These are phyloP conservation scores for Strigomonas galati DNA, from an alignment of 208 protist species.

Conservation along the genomic window DNA sequence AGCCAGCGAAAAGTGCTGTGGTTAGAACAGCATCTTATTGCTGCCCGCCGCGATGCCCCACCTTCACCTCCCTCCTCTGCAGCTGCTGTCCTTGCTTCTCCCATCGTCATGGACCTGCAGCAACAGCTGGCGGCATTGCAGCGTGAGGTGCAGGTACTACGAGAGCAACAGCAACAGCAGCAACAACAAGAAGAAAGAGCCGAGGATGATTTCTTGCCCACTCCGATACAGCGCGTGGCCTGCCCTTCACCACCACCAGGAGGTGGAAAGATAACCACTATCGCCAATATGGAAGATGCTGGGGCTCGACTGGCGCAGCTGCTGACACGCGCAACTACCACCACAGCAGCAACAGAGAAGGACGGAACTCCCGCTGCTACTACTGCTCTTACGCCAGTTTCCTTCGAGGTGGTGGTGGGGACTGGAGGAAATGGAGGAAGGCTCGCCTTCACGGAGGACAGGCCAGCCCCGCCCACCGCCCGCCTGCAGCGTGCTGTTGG, in stretches of 20 bases:
- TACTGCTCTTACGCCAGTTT: background rate
- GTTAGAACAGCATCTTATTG: background rate
- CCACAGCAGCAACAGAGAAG: background rate
- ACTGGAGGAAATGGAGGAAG: background rate
- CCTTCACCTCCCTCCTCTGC: no score
- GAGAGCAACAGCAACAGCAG: no score
- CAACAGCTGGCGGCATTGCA: no score
- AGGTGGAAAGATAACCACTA: no score
- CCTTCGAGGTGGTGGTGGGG: conserved; percentile 5
- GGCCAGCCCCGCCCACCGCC: background rate
- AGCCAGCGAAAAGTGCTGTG: background rate
- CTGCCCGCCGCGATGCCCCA: background rate
- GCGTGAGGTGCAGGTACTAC: no score
- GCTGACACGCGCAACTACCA: background rate
- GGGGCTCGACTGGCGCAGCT: background rate
- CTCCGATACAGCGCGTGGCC: no score
- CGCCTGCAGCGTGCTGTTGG: background rate
- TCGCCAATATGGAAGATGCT: background rate
- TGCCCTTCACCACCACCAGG: no score
- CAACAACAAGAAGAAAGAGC: no score
- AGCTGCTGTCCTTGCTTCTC: no score
- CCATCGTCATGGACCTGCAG: no score
- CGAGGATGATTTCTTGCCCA: no score
- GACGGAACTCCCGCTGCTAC: background rate
- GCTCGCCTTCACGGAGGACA: background rate